Conservation (phyloP, 345 rosid genomes). For the Populus pruinosa region DNA sequence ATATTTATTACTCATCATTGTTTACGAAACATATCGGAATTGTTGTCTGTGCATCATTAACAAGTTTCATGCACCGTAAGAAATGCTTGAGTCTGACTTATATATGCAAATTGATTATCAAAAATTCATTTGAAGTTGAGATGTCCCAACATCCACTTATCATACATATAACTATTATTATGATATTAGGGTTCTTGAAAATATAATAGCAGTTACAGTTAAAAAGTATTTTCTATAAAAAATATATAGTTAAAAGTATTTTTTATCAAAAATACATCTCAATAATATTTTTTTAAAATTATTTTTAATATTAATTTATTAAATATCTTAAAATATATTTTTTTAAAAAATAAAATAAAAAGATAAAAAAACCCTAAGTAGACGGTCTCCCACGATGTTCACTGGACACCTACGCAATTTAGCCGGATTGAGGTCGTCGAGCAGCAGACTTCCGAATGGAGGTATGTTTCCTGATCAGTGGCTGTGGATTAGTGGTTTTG, state of each 20-base stretch:
- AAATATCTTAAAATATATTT: too few relatives aligned
- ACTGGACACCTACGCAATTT: background rate
- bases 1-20: background rate
- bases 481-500: background rate
- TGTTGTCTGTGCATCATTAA: background rate
- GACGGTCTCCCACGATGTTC: background rate
- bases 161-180: too few relatives aligned
- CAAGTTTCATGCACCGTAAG: background rate
- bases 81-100: background rate
- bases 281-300: too few relatives aligned
- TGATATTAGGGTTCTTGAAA: too few relatives aligned
- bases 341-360: too few relatives aligned
- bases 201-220: fast-evolving
- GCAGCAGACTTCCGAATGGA: background rate
- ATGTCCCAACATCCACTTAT: background rate
- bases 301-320: fast-evolving
- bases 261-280: too few relatives aligned
- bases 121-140: too few relatives aligned
- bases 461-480: background rate
- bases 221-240: too few relatives aligned
- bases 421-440: background rate
- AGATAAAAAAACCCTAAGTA: background rate
- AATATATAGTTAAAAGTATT: too few relatives aligned
- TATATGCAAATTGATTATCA: background rate
- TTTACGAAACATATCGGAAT: background rate